Conservation (phyloP, 1,139 yeast genomes). For the Saccharomyces hybrid region DNA sequence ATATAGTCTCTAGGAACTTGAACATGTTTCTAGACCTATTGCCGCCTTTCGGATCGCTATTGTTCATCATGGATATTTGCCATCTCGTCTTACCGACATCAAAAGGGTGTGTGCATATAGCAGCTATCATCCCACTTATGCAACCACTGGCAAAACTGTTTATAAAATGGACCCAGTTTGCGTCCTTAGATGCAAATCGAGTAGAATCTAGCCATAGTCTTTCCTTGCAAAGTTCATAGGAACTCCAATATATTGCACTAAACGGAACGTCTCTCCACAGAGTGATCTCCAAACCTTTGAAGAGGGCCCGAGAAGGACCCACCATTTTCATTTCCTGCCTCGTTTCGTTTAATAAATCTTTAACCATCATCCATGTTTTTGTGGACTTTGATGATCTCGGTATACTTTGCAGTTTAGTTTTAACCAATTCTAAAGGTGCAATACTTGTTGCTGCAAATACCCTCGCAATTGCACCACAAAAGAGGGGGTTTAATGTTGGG, state of each 20-base stretch:
- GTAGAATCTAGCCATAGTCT: conserved; percentile 13
- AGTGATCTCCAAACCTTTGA: conserved; percentile 80
- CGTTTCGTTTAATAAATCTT: conserved; percentile 50
- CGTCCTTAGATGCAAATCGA: conserved; percentile 12
- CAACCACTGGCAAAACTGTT: conserved; percentile 83
- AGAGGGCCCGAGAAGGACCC: conserved; percentile 59
- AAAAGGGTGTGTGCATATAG: conserved; percentile 82
- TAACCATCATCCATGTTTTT: conserved; percentile 33
- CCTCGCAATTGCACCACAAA: conserved; percentile 85
- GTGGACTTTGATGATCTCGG: conserved; percentile 39
- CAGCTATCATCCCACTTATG: conserved; percentile 76
- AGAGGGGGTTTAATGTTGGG: conserved; percentile 56
- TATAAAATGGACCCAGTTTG: conserved; percentile 50
- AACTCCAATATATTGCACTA: conserved; percentile 90
- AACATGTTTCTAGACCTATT: conserved; percentile 43
- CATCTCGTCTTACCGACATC: conserved; percentile 95
- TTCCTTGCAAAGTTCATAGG: conserved; percentile 50
- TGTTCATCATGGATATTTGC: conserved; percentile 44
- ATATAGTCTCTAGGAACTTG: conserved; percentile 52
- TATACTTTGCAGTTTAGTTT: conserved; percentile 83
- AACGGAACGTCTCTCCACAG: conserved; percentile 97
- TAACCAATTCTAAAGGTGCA: conserved; percentile 80
- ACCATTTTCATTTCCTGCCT: conserved; percentile 39
- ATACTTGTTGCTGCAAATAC: conserved; percentile 75
- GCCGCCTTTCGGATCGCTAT: conserved; percentile 6